Conservation (phyloP, 768 basidiomycete species). For the Boletellus ananas region DNA sequence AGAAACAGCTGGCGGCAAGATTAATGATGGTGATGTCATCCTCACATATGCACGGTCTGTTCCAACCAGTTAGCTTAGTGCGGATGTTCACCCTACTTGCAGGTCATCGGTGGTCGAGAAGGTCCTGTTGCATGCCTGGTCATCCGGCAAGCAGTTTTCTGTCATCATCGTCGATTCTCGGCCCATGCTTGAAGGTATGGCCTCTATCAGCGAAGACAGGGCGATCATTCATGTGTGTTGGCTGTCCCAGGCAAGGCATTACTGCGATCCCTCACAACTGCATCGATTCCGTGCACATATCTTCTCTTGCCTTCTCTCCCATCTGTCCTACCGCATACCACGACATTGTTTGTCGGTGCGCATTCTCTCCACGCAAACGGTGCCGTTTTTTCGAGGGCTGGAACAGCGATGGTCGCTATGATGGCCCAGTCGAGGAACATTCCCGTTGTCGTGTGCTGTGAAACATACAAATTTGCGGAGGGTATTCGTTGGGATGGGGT, state of each 20-base stretch:
- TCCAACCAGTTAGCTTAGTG: not conserved
- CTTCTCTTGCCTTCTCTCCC: constrained; percentile 84
- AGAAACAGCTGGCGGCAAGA: constrained; percentile 85
- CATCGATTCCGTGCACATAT: constrained; percentile 82
- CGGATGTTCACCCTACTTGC: constrained; percentile 3
- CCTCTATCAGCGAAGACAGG: not conserved
- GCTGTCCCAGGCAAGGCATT: constrained; percentile 66
- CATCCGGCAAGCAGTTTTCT: constrained; percentile 73
- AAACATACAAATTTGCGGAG: constrained; percentile 98
- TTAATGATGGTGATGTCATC: constrained; percentile 89
- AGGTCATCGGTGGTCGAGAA: constrained; percentile 96
- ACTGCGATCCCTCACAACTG: constrained; percentile 62
- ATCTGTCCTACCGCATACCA: constrained; percentile 74
- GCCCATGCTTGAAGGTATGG: constrained; percentile 82
- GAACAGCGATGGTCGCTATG: constrained; percentile 96
- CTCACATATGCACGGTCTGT: constrained; percentile 87
- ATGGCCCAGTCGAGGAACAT: constrained; percentile 86
- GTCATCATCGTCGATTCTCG: constrained; percentile 95
- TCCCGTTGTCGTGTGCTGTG: constrained; percentile 94
- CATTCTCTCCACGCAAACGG: constrained; percentile 95
- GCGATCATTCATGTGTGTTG: not conserved
- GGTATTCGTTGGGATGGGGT: constrained; percentile 90
- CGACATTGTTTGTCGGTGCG: constrained; percentile 85
- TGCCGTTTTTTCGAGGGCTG: constrained; percentile 88
- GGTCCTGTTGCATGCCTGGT: constrained; percentile 73